These are phyloP conservation scores for Leucocoprinus leucothites DNA, from an alignment of 768 basidiomycete species.

Conservation along the genomic window DNA sequence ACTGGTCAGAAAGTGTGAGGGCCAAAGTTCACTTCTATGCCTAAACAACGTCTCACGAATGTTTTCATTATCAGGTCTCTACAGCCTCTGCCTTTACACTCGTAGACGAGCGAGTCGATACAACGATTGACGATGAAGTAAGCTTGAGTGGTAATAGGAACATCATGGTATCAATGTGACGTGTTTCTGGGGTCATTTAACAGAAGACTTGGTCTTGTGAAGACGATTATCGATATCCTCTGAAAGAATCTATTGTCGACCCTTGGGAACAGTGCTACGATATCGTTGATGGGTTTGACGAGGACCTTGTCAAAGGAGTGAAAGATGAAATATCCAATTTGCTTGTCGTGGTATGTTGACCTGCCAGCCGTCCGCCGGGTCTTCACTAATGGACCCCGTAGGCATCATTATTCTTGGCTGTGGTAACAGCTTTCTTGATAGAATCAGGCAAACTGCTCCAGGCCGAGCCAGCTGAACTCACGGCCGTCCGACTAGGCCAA, in stretches of 20 bases:
- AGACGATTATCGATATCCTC: constrained; percentile 5
- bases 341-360: constrained; percentile 6
- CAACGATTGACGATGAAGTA: not conserved
- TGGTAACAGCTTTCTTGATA: constrained; percentile 9
- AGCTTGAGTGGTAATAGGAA: not conserved
- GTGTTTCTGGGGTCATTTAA: not conserved
- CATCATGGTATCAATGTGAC: not conserved
- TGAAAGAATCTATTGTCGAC: constrained; percentile 4
- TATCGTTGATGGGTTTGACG: constrained; percentile 5
- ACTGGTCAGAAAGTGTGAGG: not conserved
- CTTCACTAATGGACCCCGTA: not conserved
- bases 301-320: not conserved
- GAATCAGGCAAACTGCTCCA: constrained; percentile 6
- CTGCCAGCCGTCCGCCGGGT: too few species aligned
- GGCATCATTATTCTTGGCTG: constrained; percentile 10
- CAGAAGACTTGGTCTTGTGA: constrained; percentile 5
- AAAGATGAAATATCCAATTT: constrained; percentile 10
- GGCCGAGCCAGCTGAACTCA: not conserved
- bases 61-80: not conserved
- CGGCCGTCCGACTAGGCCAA: not conserved
- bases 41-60: not conserved
- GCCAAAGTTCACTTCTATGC: too few species aligned
- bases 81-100: not conserved
- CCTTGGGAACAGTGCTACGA: constrained; percentile 9
- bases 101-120: not conserved